Conservation (phyloP, 495 filamentous ascomycete species). For the Xylaria castorea region DNA sequence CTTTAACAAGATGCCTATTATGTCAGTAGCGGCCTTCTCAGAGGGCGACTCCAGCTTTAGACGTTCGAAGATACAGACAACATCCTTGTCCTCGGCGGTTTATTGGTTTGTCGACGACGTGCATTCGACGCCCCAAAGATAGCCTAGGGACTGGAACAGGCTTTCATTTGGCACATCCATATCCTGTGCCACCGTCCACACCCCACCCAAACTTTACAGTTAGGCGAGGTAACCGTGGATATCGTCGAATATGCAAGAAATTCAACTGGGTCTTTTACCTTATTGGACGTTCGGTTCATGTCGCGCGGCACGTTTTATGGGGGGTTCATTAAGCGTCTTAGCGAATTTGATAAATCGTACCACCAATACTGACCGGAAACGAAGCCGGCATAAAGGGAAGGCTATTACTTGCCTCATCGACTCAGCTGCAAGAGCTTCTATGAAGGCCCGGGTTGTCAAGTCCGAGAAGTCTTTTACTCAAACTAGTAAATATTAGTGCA, state of each 20-base stretch:
- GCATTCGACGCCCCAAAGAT: slow-evolving; percentile 8
- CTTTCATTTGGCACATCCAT: slow-evolving; percentile 11
- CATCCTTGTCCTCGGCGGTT: slow-evolving; percentile 3
- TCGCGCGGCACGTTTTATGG: neutral
- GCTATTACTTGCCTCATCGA: neutral
- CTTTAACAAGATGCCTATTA: neutral
- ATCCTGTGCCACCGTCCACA: neutral
- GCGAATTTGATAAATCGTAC: neutral
- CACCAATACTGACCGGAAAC: neutral
- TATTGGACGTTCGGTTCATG: neutral
- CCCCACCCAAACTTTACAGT: neutral
- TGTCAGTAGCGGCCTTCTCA: neutral
- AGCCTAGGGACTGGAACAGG: neutral
- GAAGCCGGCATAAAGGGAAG: neutral
- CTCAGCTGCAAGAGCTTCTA: neutral
- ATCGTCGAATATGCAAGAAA: slow-evolving; percentile 1
- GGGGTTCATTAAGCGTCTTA: slow-evolving; percentile 1
- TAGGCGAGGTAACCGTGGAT: slow-evolving; percentile 12
- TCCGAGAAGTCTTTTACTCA: neutral
- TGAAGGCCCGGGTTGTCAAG: neutral
- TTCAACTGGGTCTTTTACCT: neutral
- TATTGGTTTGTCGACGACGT: slow-evolving; percentile 4
- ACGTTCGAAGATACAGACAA: neutral
- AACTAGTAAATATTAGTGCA: neutral
- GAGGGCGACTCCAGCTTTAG: neutral